Base-by-base conservation (phyloP, 176 grass and related monocot genomes). In the Musa acuminata region DNA sequence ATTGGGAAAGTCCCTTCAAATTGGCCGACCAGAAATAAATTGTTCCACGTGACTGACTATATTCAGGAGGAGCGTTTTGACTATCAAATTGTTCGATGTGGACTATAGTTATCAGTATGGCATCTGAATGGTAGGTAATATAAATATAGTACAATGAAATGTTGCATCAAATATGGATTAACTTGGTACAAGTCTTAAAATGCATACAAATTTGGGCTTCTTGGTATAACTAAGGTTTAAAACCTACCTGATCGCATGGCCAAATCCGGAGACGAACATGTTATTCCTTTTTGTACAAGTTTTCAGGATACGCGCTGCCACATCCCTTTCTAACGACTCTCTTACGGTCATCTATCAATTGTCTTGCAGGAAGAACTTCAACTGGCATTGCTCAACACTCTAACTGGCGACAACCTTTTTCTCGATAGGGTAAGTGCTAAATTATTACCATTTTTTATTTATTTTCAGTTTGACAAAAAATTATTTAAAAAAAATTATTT, bases 341-440 rank as follows among this genome's bases (percentile, higher is more conserved):
- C 57, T 59, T 16, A 59, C 12, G n/a, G 29, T 35, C 29, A 35
- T 35, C 3, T 35, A 3, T 35, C 29, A 0, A 35, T 35, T 35
- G 29, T n/a, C 65, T 77, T 68, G 52, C 59, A 96, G 92, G 92
- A 96, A 85, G 92, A 92, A 60, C 86, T 96, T 76, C 92, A 85
- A 53, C 68, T 84, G 64, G 92, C 92, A 75, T 79, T 96, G 78
- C 92, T 96, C 83, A 84, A 83, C 73, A 87, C 86, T 74, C 80
- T 82, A 29, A 84, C 60, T 10, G 78, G 89, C 2, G 62, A 91
- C 55, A 92, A 96, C 76, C 92, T 96, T 84, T 96, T 96, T 83
- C 86, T 96, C 69, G 89, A 96, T 55, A 89, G 89, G 78, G 92
- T 87, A 64, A 84, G 88, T 70, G 9, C 23, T 55, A 50, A 6